Conservation (phyloP, 1,284 basidiomycete species). For the Cronartium quercuum region DNA sequence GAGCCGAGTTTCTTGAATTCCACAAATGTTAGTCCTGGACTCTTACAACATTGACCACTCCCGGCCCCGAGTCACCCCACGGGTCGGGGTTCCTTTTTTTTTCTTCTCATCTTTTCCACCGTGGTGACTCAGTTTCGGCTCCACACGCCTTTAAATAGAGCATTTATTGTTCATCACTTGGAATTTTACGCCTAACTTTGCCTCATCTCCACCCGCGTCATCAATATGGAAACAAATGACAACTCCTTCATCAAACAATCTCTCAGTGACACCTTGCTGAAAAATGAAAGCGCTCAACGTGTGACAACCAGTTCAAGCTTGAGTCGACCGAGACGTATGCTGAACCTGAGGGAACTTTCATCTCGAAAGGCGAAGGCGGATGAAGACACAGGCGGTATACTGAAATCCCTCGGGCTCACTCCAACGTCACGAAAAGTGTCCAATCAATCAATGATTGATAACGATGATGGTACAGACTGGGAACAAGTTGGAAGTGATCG, state of each 20-base stretch:
- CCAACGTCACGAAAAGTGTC: background rate
- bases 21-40: too few relatives aligned
- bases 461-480: slow-evolving; percentile 25
- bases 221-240: background rate
- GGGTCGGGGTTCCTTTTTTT: too few relatives aligned
- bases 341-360: slow-evolving; percentile 25
- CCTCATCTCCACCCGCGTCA: too few relatives aligned
- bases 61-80: too few relatives aligned
- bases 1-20: too few relatives aligned
- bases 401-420: slow-evolving; percentile 33
- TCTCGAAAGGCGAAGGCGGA: slow-evolving; percentile 33
- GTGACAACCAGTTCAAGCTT: background rate
- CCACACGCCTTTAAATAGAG: too few relatives aligned
- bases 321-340: background rate
- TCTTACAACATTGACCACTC: too few relatives aligned
- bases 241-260: slow-evolving; percentile 37
- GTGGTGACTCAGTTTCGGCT: too few relatives aligned
- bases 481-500: slow-evolving; percentile 15
- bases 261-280: slow-evolving; percentile 15
- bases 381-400: slow-evolving; percentile 19
- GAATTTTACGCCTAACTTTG: too few relatives aligned
- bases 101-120: too few relatives aligned
- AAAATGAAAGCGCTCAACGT: background rate
- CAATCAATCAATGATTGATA: background rate
- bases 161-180: too few relatives aligned